These are phyloP conservation scores for Phytophthora cactorum DNA, from an alignment of 352 stramenopile species.

Conservation along the genomic window DNA sequence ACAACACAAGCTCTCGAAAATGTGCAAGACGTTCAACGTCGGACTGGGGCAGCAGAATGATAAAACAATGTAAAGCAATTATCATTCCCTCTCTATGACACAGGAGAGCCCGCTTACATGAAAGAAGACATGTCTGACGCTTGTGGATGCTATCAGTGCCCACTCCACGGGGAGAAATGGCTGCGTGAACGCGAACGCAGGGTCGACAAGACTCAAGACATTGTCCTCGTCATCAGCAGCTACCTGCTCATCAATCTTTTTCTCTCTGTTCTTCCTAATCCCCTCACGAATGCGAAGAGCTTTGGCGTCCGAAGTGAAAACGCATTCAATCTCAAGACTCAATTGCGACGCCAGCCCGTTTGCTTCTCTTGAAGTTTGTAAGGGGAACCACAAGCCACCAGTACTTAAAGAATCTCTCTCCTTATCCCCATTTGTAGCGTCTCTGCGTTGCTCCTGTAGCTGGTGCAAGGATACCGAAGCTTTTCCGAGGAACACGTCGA, in stretches of 20 bases:
- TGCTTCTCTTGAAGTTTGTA: constrained; percentile 31
- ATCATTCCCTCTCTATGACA: neutral
- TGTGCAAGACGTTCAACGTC: constrained; percentile 58
- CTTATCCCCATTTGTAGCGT: neutral
- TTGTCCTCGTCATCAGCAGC: constrained; percentile 9
- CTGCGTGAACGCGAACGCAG: constrained; percentile 59
- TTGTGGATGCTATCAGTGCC: constrained; percentile 58
- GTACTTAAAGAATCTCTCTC: constrained; percentile 8
- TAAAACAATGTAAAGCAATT: constrained; percentile 1
- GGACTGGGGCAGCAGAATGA: constrained; percentile 24
- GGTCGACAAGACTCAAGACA: constrained; percentile 41
- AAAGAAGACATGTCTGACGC: constrained; percentile 70
- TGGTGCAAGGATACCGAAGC: constrained; percentile 43
- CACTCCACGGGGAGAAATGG: constrained; percentile 65
- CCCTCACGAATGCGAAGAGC: constrained; percentile 29
- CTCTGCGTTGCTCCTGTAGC: constrained; percentile 23
- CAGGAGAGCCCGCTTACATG: constrained; percentile 35
- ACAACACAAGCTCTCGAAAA: constrained; percentile 64
- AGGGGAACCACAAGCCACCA: constrained; percentile 44
- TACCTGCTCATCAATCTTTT: neutral
- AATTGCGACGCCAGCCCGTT: constrained; percentile 26
- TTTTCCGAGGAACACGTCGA: constrained; percentile 63
- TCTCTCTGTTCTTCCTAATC: constrained; percentile 7
- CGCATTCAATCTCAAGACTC: constrained; percentile 45
- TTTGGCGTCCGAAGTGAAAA: constrained; percentile 41